These are phyloP conservation scores for Fraxinus sp. DNA, from an alignment of 305 asterid species.

Conservation along the genomic window DNA sequence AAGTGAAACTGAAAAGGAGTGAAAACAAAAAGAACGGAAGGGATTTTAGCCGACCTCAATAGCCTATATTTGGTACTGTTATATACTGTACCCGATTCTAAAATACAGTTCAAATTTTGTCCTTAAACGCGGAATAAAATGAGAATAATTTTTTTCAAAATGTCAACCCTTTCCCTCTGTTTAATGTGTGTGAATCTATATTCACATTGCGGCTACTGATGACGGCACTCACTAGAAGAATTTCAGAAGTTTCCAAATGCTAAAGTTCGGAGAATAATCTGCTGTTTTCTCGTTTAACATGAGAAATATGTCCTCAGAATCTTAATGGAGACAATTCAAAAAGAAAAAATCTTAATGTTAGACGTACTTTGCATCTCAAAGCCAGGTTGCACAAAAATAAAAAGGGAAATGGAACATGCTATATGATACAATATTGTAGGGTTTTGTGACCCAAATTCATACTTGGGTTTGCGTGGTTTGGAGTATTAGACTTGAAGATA, in stretches of 20 bases:
- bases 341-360: no score
- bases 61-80: neutral
- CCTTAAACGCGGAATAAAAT: neutral
- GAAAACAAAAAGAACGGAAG: neutral
- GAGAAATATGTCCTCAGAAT: neutral
- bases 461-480: no score
- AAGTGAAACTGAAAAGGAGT: neutral
- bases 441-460: neutral
- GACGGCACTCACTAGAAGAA: neutral
- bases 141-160: no score
- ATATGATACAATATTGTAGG: neutral
- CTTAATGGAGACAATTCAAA: neutral
- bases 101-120: no score
- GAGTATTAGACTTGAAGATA: no score
- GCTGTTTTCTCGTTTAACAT: neutral
- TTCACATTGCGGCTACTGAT: constrained; percentile 7
- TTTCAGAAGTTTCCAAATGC: neutral
- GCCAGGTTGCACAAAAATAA: neutral
- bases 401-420: neutral
- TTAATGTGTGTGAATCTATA: neutral
- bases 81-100: neutral
- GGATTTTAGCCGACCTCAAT: neutral
- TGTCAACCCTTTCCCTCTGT: neutral
- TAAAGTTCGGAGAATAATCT: neutral
- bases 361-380: neutral